Percentiles rank a stretch among this genome's conserved stretches.
Conservation (phyloP, 2,329 filamentous ascomycete genomes). For the Diaporthe sp. region DNA sequence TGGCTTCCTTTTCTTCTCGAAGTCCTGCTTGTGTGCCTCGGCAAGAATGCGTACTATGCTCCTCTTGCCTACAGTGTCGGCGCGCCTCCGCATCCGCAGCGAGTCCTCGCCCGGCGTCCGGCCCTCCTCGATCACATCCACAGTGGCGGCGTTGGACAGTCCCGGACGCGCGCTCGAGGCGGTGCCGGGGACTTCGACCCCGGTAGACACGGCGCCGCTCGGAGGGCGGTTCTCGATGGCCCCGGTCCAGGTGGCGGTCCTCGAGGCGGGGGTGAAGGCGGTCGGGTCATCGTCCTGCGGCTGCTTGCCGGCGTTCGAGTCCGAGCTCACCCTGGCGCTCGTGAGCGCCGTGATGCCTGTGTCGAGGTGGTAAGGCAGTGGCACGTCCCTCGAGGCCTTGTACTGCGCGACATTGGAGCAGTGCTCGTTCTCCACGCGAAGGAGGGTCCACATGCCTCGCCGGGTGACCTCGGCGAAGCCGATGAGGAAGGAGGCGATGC, state of each 20-base stretch:
- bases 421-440: slow-evolving; percentile 98
- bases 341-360: slow-evolving; percentile 55
- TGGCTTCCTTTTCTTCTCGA: slow-evolving; percentile 79
- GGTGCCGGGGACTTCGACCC: slow-evolving; percentile 43
- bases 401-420: slow-evolving; percentile 92
- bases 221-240: slow-evolving; percentile 24
- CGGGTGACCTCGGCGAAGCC: slow-evolving; percentile 85
- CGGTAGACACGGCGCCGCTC: slow-evolving; percentile 43
- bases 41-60: slow-evolving; percentile 77
- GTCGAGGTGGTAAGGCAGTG: slow-evolving; percentile 82
- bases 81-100: slow-evolving; percentile 47
- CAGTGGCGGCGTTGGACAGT: slow-evolving; percentile 43
- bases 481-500: slow-evolving; percentile 84
- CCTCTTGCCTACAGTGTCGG: slow-evolving; percentile 52
- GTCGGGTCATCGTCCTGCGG: not conserved
- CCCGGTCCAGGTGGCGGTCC: slow-evolving; percentile 34
- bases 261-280: slow-evolving; percentile 40
- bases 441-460: slow-evolving; percentile 89
- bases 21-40: slow-evolving; percentile 90
- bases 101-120: slow-evolving; percentile 33
- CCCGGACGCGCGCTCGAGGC: slow-evolving; percentile 36
- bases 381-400: slow-evolving; percentile 89
- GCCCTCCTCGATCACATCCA: slow-evolving; percentile 41
- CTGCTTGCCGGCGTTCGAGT: slow-evolving; percentile 45
- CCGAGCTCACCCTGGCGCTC: slow-evolving; percentile 53